Conservation (phyloP, 2,329 filamentous ascomycete species). For the Diaporthe sp. region DNA sequence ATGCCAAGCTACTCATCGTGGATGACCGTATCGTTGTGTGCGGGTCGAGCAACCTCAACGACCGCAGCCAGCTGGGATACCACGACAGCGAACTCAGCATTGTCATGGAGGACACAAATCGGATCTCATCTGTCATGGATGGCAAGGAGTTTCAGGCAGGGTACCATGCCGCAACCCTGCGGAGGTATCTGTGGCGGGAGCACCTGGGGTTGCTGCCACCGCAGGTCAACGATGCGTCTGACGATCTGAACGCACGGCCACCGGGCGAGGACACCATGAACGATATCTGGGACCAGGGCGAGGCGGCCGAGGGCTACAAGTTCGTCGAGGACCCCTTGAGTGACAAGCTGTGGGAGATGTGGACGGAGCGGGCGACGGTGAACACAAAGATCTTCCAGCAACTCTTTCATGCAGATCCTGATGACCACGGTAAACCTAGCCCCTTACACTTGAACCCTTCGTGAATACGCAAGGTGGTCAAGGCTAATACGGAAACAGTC, state of each 20-base stretch:
- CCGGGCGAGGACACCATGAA: constrained; percentile 76
- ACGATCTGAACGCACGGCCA: constrained; percentile 81
- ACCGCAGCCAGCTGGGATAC: constrained; percentile 86
- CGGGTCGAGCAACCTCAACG: constrained; percentile 91
- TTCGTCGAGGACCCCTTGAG: constrained; percentile 79
- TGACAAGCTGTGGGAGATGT: constrained; percentile 75
- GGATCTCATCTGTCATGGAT: constrained; percentile 80
- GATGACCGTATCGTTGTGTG: constrained; percentile 90
- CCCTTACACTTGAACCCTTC: not conserved
- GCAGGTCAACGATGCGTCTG: constrained; percentile 75
- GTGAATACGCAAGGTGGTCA: not conserved
- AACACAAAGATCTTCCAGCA: constrained; percentile 85
- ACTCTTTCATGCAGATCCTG: constrained; percentile 88
- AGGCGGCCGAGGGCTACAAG: constrained; percentile 71
- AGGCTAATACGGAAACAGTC: constrained; percentile 59
- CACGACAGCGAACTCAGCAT: constrained; percentile 94
- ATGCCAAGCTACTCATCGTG: constrained; percentile 89
- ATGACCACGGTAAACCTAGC: constrained; percentile 76
- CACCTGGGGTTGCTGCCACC: constrained; percentile 85
- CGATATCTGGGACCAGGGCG: constrained; percentile 70
- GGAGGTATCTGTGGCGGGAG: constrained; percentile 89
- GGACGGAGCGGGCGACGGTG: constrained; percentile 75
- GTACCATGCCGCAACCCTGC: constrained; percentile 84
- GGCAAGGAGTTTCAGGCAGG: constrained; percentile 82
- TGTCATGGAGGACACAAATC: constrained; percentile 86